Evolutionary conservation across 495 filamentous ascomycete genomes (phyloP).

Genomic region (Viridothelium virens): DNA sequence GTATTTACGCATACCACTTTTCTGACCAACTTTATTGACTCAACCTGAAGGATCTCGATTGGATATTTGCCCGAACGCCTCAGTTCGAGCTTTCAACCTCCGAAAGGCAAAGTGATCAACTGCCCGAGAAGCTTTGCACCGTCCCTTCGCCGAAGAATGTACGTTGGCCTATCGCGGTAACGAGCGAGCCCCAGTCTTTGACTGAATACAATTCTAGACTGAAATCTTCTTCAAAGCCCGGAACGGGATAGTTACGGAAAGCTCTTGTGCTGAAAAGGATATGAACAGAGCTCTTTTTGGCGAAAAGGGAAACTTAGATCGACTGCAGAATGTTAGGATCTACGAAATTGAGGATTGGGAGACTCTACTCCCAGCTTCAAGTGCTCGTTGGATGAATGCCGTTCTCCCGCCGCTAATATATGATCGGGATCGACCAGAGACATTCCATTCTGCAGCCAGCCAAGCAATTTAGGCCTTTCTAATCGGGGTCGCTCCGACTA

Average conservation of each 20-base stretch:
- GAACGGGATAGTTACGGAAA: background rate
- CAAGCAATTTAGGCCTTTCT: background rate
- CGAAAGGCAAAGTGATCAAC: background rate
- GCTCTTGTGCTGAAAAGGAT: background rate
- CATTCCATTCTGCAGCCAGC: constrained; percentile 4
- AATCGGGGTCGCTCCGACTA: background rate
- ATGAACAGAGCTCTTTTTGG: background rate
- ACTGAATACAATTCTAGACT: background rate
- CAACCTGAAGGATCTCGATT: background rate
- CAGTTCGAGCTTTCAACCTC: background rate
- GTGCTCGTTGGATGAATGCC: background rate
- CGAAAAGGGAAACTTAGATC: background rate
- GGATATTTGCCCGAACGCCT: constrained; percentile 5
- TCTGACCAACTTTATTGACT: background rate
- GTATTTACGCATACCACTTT: background rate
- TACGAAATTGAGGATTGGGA: constrained; percentile 3
- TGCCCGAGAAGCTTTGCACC: background rate
- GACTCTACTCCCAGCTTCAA: background rate
- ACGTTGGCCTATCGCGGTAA: background rate
- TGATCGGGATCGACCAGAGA: background rate
- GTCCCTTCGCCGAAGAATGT: background rate
- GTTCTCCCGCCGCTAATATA: background rate
- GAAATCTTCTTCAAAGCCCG: background rate
- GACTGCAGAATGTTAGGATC: background rate
- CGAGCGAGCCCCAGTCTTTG: background rate